phyloP scores from a whole-genome alignment of 257 asterid species.

The Pogostemon cablin region DNA sequence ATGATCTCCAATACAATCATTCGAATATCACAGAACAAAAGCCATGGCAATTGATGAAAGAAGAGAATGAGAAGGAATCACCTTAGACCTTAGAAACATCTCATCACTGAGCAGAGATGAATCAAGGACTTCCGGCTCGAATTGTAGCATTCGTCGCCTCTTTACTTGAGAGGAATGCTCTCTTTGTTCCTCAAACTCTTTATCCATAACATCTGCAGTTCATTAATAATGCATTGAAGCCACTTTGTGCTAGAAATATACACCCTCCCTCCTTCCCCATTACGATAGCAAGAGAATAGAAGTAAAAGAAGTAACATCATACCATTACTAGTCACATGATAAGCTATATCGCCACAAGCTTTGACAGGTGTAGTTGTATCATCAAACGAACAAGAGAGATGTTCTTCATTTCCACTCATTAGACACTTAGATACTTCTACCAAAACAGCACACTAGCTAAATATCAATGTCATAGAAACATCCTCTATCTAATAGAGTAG shows the following conservation, averaged over 20 bases:
- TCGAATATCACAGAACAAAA: too few species aligned
- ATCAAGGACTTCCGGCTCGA: constrained; percentile 61
- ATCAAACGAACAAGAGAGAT: constrained; percentile 48
- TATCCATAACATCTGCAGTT: constrained; percentile 54
- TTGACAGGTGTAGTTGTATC: constrained; percentile 76
- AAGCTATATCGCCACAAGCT: constrained; percentile 74
- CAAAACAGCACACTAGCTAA: constrained; percentile 23
- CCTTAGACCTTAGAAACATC: constrained; percentile 70
- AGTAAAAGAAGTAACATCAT: constrained; percentile 22
- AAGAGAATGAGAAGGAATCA: constrained; percentile 30
- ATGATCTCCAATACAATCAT: neutral
- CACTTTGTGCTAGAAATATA: constrained; percentile 1
- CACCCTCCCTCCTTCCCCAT: neutral
- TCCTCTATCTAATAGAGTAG: neutral
- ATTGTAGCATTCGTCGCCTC: constrained; percentile 86
- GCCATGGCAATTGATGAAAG: constrained; percentile 7
- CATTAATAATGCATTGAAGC: constrained; percentile 21
- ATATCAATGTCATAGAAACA: constrained; percentile 30
- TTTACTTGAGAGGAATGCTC: constrained; percentile 68
- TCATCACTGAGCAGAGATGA: constrained; percentile 56
- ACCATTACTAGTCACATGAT: constrained; percentile 51
- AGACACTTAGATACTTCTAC: constrained; percentile 57
- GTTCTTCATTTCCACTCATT: constrained; percentile 49
- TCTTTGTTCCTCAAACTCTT: constrained; percentile 45
- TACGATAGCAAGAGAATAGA: constrained; percentile 1